These are phyloP conservation scores for Camptophora hylomeconis DNA, from an alignment of 2,329 filamentous ascomycete genomes.

Conservation along the genomic window DNA sequence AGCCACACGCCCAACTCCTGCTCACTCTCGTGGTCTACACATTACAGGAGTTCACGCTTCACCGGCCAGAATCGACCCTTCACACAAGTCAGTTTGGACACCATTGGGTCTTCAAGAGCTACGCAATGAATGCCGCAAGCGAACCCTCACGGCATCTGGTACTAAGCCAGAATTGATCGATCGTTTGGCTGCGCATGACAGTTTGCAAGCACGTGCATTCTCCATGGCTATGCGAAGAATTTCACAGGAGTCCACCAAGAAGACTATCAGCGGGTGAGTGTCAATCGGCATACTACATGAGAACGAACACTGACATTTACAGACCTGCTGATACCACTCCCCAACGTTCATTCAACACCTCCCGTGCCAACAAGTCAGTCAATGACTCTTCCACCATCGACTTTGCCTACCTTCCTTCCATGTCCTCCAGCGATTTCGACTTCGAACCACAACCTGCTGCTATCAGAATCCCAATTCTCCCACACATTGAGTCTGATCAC, in stretches of 20 bases:
- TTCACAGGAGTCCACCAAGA: constrained; percentile 23
- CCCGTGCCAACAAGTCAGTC: constrained; percentile 41
- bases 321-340: constrained; percentile 16
- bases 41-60: constrained; percentile 49
- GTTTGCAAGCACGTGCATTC: constrained; percentile 40
- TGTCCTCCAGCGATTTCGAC: too few relatives aligned
- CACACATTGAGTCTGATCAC: constrained; percentile 24
- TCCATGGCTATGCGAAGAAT: constrained; percentile 40
- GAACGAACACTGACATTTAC: constrained; percentile 2
- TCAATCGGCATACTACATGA: background rate
- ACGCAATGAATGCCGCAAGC: constrained; percentile 37
- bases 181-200: constrained; percentile 40
- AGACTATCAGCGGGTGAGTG: constrained; percentile 26
- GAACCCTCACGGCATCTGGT: constrained; percentile 33
- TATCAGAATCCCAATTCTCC: constrained; percentile 39
- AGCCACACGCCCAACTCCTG: constrained; percentile 23
- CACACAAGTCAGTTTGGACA: constrained; percentile 39
- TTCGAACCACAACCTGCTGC: constrained; percentile 21
- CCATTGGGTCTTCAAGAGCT: constrained; percentile 39
- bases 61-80: constrained; percentile 33
- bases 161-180: constrained; percentile 40
- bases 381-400: constrained; percentile 49
- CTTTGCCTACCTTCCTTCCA: constrained; percentile 47
- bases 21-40: constrained; percentile 38
- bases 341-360: constrained; percentile 49